Evolutionary conservation across 306 rosid species (phyloP).

Genomic region (Leucaena leucocephala): DNA sequence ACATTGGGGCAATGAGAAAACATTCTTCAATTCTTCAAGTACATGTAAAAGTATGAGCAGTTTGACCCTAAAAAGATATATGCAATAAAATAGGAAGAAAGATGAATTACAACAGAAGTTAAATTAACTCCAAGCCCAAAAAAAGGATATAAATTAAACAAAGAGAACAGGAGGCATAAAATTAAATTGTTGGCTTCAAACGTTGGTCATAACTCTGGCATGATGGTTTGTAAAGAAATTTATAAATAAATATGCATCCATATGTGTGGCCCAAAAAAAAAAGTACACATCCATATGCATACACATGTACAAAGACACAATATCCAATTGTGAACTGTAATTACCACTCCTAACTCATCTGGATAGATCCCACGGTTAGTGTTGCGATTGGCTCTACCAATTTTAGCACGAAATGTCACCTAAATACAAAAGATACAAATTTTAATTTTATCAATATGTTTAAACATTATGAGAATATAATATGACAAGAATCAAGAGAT

Average conservation of each 20-base stretch:
- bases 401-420: conserved; percentile 99
- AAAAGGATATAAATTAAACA: not conserved
- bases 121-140: not conserved
- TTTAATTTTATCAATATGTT: not conserved
- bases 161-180: not conserved
- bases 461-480: conserved; percentile 25
- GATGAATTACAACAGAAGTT: not conserved
- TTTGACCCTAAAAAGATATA: not conserved
- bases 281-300: not conserved
- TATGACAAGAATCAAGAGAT: conserved; percentile 26
- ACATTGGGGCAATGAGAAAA: not conserved
- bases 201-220: conserved; percentile 19
- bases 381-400: conserved; percentile 69
- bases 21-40: not conserved
- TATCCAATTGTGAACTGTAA: conserved; percentile 33
- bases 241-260: conserved; percentile 25
- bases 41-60: conserved; percentile 1
- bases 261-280: not conserved
- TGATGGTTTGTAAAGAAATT: conserved; percentile 26
- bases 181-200: not conserved
- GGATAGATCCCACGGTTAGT: conserved; percentile 87
- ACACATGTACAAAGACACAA: not conserved
- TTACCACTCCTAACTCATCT: conserved; percentile 99
- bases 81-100: not conserved
- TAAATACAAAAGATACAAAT: conserved; percentile 36